These are phyloP conservation scores for Pyrenula massariospora DNA, from an alignment of 495 filamentous ascomycete genomes.

Conservation along the genomic window DNA sequence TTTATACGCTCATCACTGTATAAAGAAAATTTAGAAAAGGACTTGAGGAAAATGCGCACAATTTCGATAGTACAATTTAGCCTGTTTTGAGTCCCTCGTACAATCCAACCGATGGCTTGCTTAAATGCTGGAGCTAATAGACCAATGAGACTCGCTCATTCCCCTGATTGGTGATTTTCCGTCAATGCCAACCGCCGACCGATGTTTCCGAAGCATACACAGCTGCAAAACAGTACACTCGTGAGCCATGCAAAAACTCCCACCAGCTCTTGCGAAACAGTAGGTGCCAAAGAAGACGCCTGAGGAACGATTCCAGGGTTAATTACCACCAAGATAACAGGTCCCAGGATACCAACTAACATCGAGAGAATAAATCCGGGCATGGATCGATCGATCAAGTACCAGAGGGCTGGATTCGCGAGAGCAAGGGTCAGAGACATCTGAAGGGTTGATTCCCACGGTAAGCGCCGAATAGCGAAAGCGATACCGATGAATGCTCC, in stretches of 20 bases:
- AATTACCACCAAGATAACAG: conserved; percentile 56
- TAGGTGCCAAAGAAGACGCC: conserved; percentile 16
- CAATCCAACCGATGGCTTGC: background rate
- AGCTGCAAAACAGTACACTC: conserved; percentile 86
- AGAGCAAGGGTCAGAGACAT: conserved; percentile 83
- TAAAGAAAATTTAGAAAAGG: too few relatives aligned
- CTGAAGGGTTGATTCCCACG: conserved; percentile 90
- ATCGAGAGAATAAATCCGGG: conserved; percentile 69
- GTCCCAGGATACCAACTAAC: conserved; percentile 60
- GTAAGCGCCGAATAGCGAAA: conserved; percentile 85
- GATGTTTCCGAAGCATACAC: conserved; percentile 93
- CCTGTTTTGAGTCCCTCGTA: too few relatives aligned
- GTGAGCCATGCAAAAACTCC: conserved; percentile 79
- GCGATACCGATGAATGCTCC: conserved; percentile 94
- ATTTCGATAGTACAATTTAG: too few relatives aligned
- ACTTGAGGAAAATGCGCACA: too few relatives aligned
- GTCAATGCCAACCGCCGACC: conserved; percentile 58
- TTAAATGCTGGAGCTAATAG: background rate
- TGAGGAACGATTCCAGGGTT: conserved; percentile 72
- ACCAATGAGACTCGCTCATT: background rate
- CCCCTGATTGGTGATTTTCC: background rate
- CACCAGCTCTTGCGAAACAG: conserved; percentile 59
- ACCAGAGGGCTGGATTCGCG: conserved; percentile 91
- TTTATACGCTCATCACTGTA: too few relatives aligned
- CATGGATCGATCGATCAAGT: conserved; percentile 80